Percentiles rank a stretch among this genome's conserved stretches.
Conservation (phyloP, 83 land plant genomes). For the Isoetes engelmannii region DNA sequence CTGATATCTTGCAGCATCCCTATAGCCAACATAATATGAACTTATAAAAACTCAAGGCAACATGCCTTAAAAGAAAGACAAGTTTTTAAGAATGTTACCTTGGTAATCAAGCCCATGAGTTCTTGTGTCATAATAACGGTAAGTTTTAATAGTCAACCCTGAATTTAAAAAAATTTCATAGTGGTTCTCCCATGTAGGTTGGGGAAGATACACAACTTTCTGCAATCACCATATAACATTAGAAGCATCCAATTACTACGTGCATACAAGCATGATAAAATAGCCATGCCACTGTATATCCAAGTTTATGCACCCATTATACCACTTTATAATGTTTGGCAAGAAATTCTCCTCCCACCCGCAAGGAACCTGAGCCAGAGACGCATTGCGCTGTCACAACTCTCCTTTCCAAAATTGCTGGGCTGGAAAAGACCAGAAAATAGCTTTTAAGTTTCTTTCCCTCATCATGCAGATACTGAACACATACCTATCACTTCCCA, state of each 20-base stretch:
- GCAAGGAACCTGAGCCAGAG: constrained; percentile 7
- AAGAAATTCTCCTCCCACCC: constrained; percentile 8
- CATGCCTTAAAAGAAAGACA: not conserved
- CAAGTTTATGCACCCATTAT: not conserved
- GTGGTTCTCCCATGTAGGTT: constrained; percentile 6
- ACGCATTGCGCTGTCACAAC: not conserved
- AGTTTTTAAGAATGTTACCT: not conserved
- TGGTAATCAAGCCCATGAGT: constrained; percentile 7
- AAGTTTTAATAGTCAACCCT: constrained; percentile 4
- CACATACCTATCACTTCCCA: constrained; percentile 7
- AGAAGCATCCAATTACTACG: not conserved
- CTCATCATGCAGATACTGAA: not conserved
- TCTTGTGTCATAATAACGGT: constrained; percentile 6
- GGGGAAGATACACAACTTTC: constrained; percentile 2
- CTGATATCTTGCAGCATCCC: constrained; percentile 1
- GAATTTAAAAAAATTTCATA: not conserved
- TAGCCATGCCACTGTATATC: not conserved
- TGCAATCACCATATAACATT: not conserved
- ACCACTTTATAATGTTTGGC: constrained; percentile 8
- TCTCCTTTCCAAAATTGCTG: constrained; percentile 6
- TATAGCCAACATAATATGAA: not conserved
- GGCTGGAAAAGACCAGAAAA: too few relatives aligned
- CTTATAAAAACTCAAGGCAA: not conserved
- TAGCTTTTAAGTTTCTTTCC: not conserved
- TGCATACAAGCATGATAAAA: not conserved